Percentiles rank a stretch among this genome's conserved stretches.
phyloP scores from a whole-genome alignment of 2,329 filamentous ascomycete genomes.

The Rutstroemia sydowiana region DNA sequence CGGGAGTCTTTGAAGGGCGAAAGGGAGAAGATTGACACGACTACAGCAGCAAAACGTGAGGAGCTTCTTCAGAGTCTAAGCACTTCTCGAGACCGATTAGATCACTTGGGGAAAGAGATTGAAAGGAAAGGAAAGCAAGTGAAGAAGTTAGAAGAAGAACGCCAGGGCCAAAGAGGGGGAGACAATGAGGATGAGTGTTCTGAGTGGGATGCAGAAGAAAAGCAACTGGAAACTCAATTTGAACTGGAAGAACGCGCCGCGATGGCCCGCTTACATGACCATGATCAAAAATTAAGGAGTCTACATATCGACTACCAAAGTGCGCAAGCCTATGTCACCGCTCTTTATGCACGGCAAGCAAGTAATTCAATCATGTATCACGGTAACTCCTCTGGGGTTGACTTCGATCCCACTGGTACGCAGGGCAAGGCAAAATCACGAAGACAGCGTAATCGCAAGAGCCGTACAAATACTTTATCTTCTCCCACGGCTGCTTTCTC shows the following conservation, averaged over 20 bases:
- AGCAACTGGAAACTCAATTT: conserved; percentile 28
- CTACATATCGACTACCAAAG: conserved; percentile 20
- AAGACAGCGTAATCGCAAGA: conserved; percentile 33
- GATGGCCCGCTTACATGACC: conserved; percentile 18
- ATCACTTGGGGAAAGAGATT: conserved; percentile 60
- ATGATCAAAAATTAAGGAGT: conserved; percentile 19
- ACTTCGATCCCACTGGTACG: conserved; percentile 25
- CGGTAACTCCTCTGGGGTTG: conserved; percentile 29
- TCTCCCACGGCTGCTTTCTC: conserved; percentile 25
- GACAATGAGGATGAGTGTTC: conserved; percentile 45
- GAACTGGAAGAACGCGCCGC: conserved; percentile 23
- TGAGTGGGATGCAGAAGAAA: conserved; percentile 23
- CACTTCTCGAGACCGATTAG: conserved; percentile 50
- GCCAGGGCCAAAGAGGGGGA: conserved; percentile 55
- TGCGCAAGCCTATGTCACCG: conserved; percentile 15
- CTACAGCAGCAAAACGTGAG: conserved; percentile 44
- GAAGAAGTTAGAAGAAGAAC: conserved; percentile 65
- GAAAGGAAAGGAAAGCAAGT: conserved; percentile 64
- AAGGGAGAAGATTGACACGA: conserved; percentile 42
- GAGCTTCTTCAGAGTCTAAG: conserved; percentile 48
- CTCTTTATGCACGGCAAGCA: conserved; percentile 20
- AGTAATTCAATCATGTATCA: conserved; percentile 26
- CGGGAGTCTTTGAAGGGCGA: conserved; percentile 47
- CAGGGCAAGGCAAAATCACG: conserved; percentile 31
- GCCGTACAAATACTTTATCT: conserved; percentile 32